These are phyloP conservation scores for Nemania diffusa DNA, from an alignment of 2,329 filamentous ascomycete species.

Conservation along the genomic window DNA sequence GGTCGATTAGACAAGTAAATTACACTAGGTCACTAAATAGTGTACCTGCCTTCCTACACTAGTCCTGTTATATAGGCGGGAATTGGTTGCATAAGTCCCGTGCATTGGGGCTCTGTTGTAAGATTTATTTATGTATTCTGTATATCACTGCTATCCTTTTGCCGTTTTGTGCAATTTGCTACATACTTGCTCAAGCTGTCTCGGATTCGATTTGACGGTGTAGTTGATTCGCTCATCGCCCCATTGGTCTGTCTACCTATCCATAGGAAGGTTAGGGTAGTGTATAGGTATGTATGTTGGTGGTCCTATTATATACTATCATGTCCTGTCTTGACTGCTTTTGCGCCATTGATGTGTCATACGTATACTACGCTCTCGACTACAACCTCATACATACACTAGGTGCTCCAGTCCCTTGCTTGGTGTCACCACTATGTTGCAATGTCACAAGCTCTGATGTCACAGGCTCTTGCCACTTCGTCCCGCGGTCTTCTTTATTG, in stretches of 20 bases:
- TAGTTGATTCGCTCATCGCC: background rate
- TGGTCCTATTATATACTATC: no score
- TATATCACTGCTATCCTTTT: background rate
- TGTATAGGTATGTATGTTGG: background rate
- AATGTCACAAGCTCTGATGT: conserved; percentile 20
- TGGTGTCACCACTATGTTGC: conserved; percentile 16
- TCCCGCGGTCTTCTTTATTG: no score
- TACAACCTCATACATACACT: no score
- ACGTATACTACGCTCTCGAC: conserved; percentile 19
- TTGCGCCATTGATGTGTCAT: conserved; percentile 14
- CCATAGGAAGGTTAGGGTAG: background rate
- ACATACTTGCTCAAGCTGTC: background rate
- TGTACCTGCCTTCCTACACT: background rate
- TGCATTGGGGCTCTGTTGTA: conserved; percentile 23
- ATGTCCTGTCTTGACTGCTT: background rate
- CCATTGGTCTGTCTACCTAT: background rate
- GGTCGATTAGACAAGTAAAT: background rate
- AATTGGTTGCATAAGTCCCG: conserved; percentile 18
- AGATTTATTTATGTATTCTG: background rate
- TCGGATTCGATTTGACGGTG: background rate
- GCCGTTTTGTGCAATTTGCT: background rate
- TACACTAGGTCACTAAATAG: background rate
- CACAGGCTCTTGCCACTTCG: no score
- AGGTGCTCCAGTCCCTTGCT: conserved; percentile 25
- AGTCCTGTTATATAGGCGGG: conserved; percentile 8